Conservation (phyloP, 2,329 filamentous ascomycete species). For the Pseudogymnoascus sp. region DNA sequence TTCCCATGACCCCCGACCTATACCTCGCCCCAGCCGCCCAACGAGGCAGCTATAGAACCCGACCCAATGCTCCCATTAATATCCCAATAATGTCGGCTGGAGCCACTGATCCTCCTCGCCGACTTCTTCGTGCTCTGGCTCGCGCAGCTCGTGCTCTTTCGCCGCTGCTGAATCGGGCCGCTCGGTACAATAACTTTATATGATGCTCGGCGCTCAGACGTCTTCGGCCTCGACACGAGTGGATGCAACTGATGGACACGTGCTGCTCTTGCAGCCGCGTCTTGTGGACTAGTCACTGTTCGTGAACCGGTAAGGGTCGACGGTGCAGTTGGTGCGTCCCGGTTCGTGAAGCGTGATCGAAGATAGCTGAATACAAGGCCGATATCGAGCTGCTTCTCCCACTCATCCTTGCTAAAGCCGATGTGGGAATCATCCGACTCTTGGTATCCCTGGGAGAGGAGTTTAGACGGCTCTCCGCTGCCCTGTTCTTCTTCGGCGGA, state of each 20-base stretch:
- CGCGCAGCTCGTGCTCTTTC: conserved; percentile 61
- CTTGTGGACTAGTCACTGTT: conserved; percentile 45
- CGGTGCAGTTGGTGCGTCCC: conserved; percentile 32
- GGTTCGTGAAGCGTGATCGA: conserved; percentile 60
- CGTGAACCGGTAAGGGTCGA: conserved; percentile 28
- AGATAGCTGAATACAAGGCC: conserved; percentile 88
- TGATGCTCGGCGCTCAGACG: conserved; percentile 39
- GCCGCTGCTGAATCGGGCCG: conserved; percentile 37
- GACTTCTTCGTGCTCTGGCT: conserved; percentile 78
- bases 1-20: conserved; percentile 24
- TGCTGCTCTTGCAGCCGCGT: conserved; percentile 67
- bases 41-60: conserved; percentile 59
- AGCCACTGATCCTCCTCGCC: conserved; percentile 57
- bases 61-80: conserved; percentile 73
- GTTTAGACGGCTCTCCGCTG: background rate
- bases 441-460: background rate
- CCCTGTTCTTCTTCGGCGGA: background rate
- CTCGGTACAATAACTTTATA: conserved; percentile 47
- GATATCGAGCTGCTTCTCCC: conserved; percentile 87
- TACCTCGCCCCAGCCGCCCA: conserved; percentile 74
- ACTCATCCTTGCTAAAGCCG: conserved; percentile 39
- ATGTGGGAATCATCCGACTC: conserved; percentile 9
- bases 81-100: conserved; percentile 86
- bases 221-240: conserved; percentile 52
- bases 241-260: conserved; percentile 85